Evolutionary conservation across 78 protist species (phyloP).

Genomic region (Emiliania huxleyi): DNA sequence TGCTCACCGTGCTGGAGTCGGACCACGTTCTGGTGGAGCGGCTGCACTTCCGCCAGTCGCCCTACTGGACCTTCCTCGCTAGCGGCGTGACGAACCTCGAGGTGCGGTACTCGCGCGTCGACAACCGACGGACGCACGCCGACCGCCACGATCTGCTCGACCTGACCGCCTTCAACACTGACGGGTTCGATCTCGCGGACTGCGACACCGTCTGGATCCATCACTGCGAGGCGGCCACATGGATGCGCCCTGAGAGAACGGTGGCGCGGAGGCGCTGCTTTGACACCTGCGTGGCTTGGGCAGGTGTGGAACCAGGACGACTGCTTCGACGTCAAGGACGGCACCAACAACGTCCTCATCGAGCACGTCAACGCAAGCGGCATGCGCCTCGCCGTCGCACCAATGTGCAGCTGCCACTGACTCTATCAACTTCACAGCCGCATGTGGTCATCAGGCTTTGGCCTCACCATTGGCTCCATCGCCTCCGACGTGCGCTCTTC

Average conservation of each 20-base stretch:
- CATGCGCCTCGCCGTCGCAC: conserved; percentile 59
- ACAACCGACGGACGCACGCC: conserved; percentile 47
- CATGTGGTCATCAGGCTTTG: too few species aligned
- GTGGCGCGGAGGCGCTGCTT: too few species aligned
- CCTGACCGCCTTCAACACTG: conserved; percentile 68
- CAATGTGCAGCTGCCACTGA: conserved; percentile 42
- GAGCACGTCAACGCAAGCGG: conserved; percentile 61
- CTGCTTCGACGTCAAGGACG: conserved; percentile 49
- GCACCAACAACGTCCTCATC: conserved; percentile 56
- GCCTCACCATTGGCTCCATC: too few species aligned
- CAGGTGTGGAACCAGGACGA: conserved; percentile 73
- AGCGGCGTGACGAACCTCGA: neutral
- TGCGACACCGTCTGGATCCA: conserved; percentile 60
- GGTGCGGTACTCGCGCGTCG: conserved; percentile 47
- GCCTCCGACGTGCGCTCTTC: too few species aligned
- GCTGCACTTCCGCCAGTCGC: conserved; percentile 45
- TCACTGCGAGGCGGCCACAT: too few species aligned
- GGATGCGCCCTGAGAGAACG: too few species aligned
- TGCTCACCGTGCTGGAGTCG: too few species aligned
- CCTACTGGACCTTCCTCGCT: conserved; percentile 44
- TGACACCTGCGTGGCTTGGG: too few species aligned
- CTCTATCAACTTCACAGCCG: too few species aligned
- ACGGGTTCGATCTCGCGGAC: conserved; percentile 60
- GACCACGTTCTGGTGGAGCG: too few species aligned
- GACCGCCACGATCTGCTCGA: conserved; percentile 43